A percentile compares a stretch with the other conserved stretches of the same genome.
These are phyloP conservation scores for Suhomyces pyralidae DNA, from an alignment of 805 yeast species.

Conservation along the genomic window DNA sequence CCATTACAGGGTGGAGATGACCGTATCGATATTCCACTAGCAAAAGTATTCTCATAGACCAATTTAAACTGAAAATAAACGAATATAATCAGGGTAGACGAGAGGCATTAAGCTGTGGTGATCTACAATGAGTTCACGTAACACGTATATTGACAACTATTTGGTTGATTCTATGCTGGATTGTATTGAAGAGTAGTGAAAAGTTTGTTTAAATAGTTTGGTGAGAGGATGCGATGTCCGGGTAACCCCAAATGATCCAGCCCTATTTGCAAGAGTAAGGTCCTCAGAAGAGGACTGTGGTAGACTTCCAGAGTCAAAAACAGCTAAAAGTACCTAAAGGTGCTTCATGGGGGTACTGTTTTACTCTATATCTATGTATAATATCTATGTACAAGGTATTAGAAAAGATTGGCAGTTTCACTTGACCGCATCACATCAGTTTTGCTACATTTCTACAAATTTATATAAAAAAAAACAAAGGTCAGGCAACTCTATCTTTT, in stretches of 20 bases:
- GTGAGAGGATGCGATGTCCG: background rate
- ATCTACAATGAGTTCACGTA: slow-evolving; percentile 2
- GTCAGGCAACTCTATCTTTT: background rate
- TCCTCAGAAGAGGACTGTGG: background rate
- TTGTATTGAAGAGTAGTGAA: background rate
- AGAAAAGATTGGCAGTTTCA: background rate
- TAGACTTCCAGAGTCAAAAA: background rate
- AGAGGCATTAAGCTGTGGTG: slow-evolving; percentile 47
- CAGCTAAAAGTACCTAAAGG: background rate
- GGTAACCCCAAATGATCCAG: background rate
- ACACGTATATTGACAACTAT: slow-evolving; percentile 2
- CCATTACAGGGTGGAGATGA: slow-evolving; percentile 46
- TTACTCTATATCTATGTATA: too few species aligned
- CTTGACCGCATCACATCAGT: background rate
- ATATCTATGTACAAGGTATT: background rate
- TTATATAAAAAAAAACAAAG: background rate
- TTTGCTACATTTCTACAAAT: background rate
- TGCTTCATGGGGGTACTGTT: too few species aligned
- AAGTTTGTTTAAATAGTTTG: background rate
- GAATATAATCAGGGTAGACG: slow-evolving; percentile 48
- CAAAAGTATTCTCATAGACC: slow-evolving; percentile 47
- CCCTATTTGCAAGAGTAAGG: background rate
- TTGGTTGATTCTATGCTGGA: background rate
- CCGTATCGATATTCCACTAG: slow-evolving; percentile 38
- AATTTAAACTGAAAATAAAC: slow-evolving; percentile 47